phyloP scores from a whole-genome alignment of 148 eudicot species.

The Rhododendron mucronatum region DNA sequence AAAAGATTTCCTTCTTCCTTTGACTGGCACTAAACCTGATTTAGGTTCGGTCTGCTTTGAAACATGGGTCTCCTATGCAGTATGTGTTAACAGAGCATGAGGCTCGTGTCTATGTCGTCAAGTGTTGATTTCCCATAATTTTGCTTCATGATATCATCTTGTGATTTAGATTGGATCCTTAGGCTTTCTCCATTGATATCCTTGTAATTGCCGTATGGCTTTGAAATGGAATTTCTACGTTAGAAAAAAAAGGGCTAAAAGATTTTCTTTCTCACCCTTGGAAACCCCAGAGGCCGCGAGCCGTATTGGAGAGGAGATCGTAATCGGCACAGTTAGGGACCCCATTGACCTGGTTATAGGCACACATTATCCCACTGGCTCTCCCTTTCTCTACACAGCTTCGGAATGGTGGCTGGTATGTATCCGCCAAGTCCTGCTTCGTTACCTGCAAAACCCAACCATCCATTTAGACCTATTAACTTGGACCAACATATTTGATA shows the following conservation, averaged over 20 bases:
- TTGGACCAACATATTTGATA: not conserved
- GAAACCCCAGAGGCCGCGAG: slow-evolving; percentile 75
- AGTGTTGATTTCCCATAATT: too few species aligned
- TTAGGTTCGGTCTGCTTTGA: too few species aligned
- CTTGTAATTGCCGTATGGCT: too few species aligned
- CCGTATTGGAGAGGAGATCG: slow-evolving; percentile 57
- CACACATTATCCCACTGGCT: slow-evolving; percentile 98
- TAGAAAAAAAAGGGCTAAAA: not conserved
- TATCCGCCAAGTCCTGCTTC: slow-evolving; percentile 89
- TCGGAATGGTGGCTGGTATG: slow-evolving; percentile 84
- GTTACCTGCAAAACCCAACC: slow-evolving; percentile 43
- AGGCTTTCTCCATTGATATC: too few species aligned
- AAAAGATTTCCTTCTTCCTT: too few species aligned
- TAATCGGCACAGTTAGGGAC: slow-evolving; percentile 83
- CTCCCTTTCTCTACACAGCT: slow-evolving; percentile 62
- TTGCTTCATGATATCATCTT: too few species aligned
- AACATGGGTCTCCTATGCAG: too few species aligned
- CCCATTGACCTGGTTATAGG: slow-evolving; percentile 81
- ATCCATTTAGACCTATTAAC: not conserved
- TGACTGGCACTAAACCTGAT: too few species aligned
- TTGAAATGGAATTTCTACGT: too few species aligned
- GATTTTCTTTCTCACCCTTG: slow-evolving; percentile 43
- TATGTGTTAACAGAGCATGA: too few species aligned
- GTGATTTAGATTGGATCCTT: too few species aligned
- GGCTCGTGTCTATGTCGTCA: too few species aligned